phyloP scores from a whole-genome alignment of 768 basidiomycete genomes.

The Boletus speciosus region DNA sequence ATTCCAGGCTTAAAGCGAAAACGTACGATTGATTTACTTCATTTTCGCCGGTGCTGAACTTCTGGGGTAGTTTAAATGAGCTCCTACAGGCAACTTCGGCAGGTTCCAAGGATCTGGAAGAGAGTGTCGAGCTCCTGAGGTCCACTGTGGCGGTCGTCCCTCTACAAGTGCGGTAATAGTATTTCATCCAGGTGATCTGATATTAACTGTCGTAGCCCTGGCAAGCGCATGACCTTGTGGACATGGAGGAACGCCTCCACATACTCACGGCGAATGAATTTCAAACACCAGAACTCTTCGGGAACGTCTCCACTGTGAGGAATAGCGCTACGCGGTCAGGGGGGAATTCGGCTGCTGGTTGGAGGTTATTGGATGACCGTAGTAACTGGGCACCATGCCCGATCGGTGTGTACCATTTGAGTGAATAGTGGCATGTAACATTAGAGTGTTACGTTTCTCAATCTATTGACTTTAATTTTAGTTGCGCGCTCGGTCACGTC shows the following conservation, averaged over 20 bases:
- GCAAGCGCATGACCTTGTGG: conserved; percentile 45
- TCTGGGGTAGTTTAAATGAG: conserved; percentile 17
- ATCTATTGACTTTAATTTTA: background rate
- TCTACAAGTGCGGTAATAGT: conserved; percentile 13
- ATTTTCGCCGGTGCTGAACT: conserved; percentile 5
- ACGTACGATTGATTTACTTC: conserved; percentile 31
- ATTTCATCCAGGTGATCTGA: background rate
- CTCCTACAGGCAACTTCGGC: conserved; percentile 19
- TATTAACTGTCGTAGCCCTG: conserved; percentile 40
- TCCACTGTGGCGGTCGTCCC: conserved; percentile 2
- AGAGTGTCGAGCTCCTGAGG: conserved; percentile 16
- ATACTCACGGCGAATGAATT: conserved; percentile 29
- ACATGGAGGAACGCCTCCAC: conserved; percentile 55
- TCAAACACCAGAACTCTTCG: background rate
- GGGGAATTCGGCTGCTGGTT: conserved; percentile 37
- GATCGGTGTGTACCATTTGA: conserved; percentile 51
- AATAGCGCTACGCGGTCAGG: background rate
- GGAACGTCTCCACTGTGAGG: background rate
- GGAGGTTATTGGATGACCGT: conserved; percentile 45
- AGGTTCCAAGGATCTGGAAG: conserved; percentile 20
- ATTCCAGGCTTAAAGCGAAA: conserved; percentile 23
- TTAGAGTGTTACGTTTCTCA: background rate
- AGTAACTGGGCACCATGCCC: conserved; percentile 63
- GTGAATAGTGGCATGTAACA: conserved; percentile 3
- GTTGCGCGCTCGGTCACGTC: conserved; percentile 11